Evolutionary conservation across 2,329 filamentous ascomycete genomes (phyloP).

Genomic region (Penicillium glabrum): DNA sequence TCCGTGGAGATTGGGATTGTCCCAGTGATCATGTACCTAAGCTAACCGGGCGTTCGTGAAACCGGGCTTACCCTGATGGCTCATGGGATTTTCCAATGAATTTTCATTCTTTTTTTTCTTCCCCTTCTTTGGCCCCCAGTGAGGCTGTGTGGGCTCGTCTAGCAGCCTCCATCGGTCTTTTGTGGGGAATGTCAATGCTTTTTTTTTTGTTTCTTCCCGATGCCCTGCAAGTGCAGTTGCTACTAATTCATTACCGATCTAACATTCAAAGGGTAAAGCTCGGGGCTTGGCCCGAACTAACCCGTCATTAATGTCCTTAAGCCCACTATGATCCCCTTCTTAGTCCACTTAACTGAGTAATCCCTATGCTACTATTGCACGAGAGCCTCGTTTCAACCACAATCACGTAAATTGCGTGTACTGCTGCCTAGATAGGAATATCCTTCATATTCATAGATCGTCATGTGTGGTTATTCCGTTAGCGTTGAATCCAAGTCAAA

Average conservation of each 20-base stretch:
- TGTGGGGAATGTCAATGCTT: not conserved
- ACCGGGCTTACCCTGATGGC: not conserved
- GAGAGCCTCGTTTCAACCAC: not conserved
- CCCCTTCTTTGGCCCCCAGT: not conserved
- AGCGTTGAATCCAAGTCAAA: not conserved
- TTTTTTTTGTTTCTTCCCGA: not conserved
- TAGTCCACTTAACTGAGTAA: not conserved
- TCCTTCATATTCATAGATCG: not conserved
- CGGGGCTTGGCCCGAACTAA: not conserved
- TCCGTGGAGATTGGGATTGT: conserved; percentile 1
- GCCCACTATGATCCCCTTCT: not conserved
- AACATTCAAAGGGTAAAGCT: not conserved
- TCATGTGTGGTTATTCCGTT: not conserved
- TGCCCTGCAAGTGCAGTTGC: conserved; percentile 3
- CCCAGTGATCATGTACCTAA: not conserved
- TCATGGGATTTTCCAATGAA: not conserved
- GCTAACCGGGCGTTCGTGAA: not conserved
- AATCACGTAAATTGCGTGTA: not conserved
- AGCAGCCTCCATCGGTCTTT: not conserved
- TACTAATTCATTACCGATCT: not conserved
- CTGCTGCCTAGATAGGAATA: not conserved
- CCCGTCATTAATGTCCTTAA: not conserved
- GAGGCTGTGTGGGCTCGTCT: not conserved
- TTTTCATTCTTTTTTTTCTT: not conserved
- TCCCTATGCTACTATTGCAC: not conserved